Percentiles rank a stretch among this genome's conserved stretches.
phyloP scores from a whole-genome alignment of 2,329 filamentous ascomycete genomes.

The Pochonia chlamydosporia region DNA sequence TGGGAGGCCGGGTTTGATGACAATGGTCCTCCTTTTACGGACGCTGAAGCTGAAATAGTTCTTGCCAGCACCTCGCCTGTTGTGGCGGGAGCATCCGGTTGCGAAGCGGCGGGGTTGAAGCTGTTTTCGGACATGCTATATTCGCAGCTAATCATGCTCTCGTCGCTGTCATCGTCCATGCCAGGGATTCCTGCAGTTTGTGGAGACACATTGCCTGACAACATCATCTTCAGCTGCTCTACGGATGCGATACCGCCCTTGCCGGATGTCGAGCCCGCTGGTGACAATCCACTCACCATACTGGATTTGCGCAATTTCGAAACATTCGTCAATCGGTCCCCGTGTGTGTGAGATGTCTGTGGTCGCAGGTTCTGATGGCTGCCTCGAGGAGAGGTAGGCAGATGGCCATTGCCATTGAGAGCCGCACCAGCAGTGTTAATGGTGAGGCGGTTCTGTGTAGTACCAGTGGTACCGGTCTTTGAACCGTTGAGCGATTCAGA shows the following conservation, averaged over 20 bases:
- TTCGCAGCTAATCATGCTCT: constrained; percentile 68
- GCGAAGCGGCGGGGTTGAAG: constrained; percentile 39
- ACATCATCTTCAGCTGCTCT: constrained; percentile 57
- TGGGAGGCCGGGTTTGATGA: constrained; percentile 36
- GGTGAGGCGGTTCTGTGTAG: constrained; percentile 49
- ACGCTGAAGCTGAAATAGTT: constrained; percentile 28
- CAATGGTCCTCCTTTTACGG: constrained; percentile 32
- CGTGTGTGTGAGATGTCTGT: constrained; percentile 35
- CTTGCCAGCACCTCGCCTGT: constrained; percentile 23
- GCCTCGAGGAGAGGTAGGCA: constrained; percentile 39
- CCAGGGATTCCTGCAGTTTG: constrained; percentile 31
- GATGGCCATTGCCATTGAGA: constrained; percentile 34
- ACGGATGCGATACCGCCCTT: constrained; percentile 52
- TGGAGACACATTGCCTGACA: constrained; percentile 43
- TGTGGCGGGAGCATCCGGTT: constrained; percentile 14
- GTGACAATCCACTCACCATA: constrained; percentile 45
- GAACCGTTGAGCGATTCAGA: constrained; percentile 73
- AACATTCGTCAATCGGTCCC: constrained; percentile 26
- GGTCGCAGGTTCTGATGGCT: constrained; percentile 47
- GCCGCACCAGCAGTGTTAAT: constrained; percentile 35
- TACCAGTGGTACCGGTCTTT: constrained; percentile 54
- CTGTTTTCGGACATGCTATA: constrained; percentile 61
- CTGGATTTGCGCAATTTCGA: constrained; percentile 48
- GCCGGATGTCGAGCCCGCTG: constrained; percentile 35
- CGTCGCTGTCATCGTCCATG: constrained; percentile 49